Evolutionary conservation across 2,329 filamentous ascomycete genomes (phyloP).

Genomic region (Albophoma yamanashiensis): DNA sequence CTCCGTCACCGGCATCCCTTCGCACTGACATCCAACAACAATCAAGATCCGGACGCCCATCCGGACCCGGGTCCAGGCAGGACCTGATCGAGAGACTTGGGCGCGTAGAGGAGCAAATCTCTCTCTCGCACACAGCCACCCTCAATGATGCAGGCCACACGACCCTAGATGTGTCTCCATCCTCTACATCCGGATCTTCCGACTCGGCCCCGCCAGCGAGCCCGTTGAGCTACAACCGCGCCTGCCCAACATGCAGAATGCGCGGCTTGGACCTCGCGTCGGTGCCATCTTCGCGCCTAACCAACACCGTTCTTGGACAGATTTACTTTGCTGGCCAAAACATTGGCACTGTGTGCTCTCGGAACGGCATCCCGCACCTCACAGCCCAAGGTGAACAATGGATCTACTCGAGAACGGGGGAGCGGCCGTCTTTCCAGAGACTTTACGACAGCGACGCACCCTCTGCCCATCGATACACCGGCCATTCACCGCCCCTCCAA

Average conservation of each 20-base stretch:
- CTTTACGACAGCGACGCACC: not conserved
- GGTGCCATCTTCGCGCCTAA: not conserved
- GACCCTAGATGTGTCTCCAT: constrained; percentile 2
- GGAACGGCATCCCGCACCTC: constrained; percentile 38
- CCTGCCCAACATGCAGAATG: not conserved
- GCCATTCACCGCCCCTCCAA: not conserved
- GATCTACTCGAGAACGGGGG: constrained; percentile 34
- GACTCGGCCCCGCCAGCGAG: not conserved
- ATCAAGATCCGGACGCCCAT: constrained; percentile 1
- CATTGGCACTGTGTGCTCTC: constrained; percentile 33
- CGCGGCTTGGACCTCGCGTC: not conserved
- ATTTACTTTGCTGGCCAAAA: constrained; percentile 36
- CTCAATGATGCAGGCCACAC: not conserved
- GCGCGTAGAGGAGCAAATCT: constrained; percentile 27
- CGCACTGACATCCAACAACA: not conserved
- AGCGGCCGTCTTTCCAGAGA: constrained; percentile 10
- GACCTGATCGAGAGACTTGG: constrained; percentile 26
- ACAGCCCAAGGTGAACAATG: constrained; percentile 34
- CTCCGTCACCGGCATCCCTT: not conserved
- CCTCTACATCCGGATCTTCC: not conserved
- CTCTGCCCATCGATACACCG: not conserved
- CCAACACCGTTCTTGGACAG: constrained; percentile 14
- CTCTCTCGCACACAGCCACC: constrained; percentile 10
- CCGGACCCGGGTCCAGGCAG: constrained; percentile 8
- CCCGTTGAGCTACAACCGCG: not conserved